phyloP scores from a whole-genome alignment of 2,329 filamentous ascomycete species.

The Magnaporthales sp. region DNA sequence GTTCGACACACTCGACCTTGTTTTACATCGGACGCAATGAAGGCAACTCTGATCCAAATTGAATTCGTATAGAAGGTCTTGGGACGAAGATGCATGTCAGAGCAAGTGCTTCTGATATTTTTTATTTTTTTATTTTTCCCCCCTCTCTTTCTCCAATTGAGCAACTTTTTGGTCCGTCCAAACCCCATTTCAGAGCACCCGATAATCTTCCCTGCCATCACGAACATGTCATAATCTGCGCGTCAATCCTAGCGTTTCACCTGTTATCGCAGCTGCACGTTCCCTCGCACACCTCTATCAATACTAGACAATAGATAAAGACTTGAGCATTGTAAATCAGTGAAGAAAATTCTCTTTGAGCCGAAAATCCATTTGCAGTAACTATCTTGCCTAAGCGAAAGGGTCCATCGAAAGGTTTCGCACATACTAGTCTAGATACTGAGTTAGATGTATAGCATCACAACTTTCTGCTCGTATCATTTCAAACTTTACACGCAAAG shows the following conservation, averaged over 20 bases:
- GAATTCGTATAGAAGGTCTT: conserved; percentile 18
- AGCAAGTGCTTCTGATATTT: background rate
- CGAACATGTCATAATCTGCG: background rate
- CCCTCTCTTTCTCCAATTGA: background rate
- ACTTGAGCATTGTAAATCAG: too few relatives aligned
- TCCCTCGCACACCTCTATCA: background rate
- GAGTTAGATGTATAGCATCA: too few relatives aligned
- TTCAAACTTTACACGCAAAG: too few relatives aligned
- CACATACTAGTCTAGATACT: too few relatives aligned
- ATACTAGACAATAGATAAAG: too few relatives aligned
- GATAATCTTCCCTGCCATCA: background rate
- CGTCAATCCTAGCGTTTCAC: background rate
- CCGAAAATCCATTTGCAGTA: background rate
- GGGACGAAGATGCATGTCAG: background rate
- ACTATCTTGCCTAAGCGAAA: too few relatives aligned
- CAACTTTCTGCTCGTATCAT: too few relatives aligned
- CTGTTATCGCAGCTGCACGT: background rate
- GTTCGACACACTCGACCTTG: conserved; percentile 99
- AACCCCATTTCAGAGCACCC: background rate
- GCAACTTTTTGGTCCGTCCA: too few relatives aligned
- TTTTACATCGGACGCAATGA: conserved; percentile 95
- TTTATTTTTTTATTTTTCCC: background rate
- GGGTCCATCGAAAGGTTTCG: too few relatives aligned
- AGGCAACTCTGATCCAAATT: conserved; percentile 83
- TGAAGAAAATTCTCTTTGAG: background rate